Evolutionary conservation across 2,329 filamentous ascomycete genomes (phyloP).

Genomic region (Colletotrichum ledebouriae): DNA sequence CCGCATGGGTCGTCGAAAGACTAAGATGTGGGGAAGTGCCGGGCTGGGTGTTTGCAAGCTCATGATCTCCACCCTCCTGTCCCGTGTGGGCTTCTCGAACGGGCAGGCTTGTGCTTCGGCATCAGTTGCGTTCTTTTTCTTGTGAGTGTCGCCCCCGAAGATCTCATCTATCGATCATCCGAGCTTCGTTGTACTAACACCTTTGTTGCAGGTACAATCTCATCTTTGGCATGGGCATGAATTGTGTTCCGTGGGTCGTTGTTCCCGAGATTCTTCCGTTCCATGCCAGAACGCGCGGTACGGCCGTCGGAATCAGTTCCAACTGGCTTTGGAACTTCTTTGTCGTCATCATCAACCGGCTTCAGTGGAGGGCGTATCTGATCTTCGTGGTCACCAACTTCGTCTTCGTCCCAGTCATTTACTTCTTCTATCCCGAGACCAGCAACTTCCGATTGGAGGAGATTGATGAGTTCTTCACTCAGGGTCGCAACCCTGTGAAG

Average conservation of each 20-base stretch:
- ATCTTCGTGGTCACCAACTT: constrained; percentile 66
- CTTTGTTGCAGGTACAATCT: constrained; percentile 47
- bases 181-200: background rate
- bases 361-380: constrained; percentile 65
- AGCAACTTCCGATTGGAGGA: constrained; percentile 63
- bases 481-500: constrained; percentile 42
- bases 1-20: constrained; percentile 55
- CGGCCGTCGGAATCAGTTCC: constrained; percentile 50
- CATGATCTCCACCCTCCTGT: constrained; percentile 53
- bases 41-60: constrained; percentile 54
- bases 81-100: constrained; percentile 39
- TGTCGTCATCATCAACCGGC: constrained; percentile 58
- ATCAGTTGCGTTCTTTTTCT: constrained; percentile 55
- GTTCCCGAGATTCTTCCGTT: constrained; percentile 54
- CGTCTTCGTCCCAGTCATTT: constrained; percentile 57
- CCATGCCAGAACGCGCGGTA: constrained; percentile 50
- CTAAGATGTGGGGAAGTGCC: constrained; percentile 58
- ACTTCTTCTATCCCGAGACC: constrained; percentile 67
- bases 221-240: constrained; percentile 46
- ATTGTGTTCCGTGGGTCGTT: constrained; percentile 55
- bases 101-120: constrained; percentile 44
- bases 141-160: constrained; percentile 40
- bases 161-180: too few species aligned
- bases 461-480: constrained; percentile 62
- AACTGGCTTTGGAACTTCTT: constrained; percentile 56